Evolutionary conservation across 2,329 filamentous ascomycete genomes (phyloP), one percentile per base, ranked within the genome.

Genomic region (Aspergillus sp.): DNA sequence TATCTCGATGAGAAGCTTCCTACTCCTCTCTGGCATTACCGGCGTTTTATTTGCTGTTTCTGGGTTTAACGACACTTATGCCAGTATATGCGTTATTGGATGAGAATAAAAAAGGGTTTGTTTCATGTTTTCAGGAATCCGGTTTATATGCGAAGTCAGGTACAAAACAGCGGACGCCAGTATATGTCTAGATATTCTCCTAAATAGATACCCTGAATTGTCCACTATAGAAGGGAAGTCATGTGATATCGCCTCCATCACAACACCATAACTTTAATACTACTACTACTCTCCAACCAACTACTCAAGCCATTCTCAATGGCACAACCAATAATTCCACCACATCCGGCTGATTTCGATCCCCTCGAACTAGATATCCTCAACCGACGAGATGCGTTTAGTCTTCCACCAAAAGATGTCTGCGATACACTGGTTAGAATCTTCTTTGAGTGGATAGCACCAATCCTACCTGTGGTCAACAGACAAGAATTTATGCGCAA

Each of bases 1-100:
- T 49, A 49, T 49, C 44, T 44, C 46, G 45, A 49, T 46, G 45
- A 49, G 17, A 7, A 17, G 12, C 13, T 33, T 43, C 44, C 32
- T 7, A 44, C 48, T 45, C 43, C 49, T 48, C 50, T 54, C 46
- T 50, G 56, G 62, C 61, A 65, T 65, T 55, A 46, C 55, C 45
- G 62, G 62, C 60, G 61, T 65, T 58, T 49, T 25, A 7, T 19
- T 23, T 43, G n/a, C 22, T 49, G 46, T 48, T 53, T 53, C 52
- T 41, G 46, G 27, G 23, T 35, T 35, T 13, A 30, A 19, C 35
- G 25, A 30, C 25, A 30, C 25, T 30, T 30, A 30, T 30, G 25
- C 25, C 25, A 30, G 10, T 30, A 30, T 30, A 30, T 30, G 25
- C 25, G 25, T 30, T 30, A 30, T 30, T 30, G 25, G 25, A 30